Percentiles rank a stretch among this genome's conserved stretches.
Evolutionary conservation across 768 basidiomycete genomes (phyloP).

Genomic region (Podaxis pistillaris): DNA sequence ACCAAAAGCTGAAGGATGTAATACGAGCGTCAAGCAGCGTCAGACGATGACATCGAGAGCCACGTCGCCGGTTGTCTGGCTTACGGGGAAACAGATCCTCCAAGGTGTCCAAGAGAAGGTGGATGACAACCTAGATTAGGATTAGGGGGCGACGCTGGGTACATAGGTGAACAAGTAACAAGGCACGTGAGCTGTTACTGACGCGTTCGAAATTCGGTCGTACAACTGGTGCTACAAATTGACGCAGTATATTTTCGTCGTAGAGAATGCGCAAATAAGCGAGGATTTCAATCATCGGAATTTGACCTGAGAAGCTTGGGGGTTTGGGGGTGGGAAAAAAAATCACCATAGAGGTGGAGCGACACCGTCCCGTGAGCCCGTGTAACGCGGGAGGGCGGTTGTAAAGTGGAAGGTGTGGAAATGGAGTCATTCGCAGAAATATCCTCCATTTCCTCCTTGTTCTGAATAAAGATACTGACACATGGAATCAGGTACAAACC

Average conservation of each 20-base stretch:
- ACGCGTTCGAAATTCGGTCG: neutral
- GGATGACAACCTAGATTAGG: neutral
- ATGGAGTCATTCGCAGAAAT: neutral
- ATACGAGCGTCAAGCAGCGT: neutral
- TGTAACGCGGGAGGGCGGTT: neutral
- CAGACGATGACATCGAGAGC: neutral
- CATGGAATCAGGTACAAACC: neutral
- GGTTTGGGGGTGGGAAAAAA: neutral
- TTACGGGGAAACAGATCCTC: neutral
- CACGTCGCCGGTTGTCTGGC: neutral
- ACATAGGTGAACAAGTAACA: neutral
- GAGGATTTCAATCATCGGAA: neutral
- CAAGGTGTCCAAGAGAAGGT: neutral
- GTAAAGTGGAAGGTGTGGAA: conserved; percentile 5
- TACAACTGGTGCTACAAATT: neutral
- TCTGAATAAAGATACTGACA: conserved; percentile 3
- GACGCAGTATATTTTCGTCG: neutral
- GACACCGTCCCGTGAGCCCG: conserved; percentile 2
- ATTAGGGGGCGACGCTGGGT: neutral
- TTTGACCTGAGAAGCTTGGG: neutral
- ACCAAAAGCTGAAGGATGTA: neutral
- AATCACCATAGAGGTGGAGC: neutral
- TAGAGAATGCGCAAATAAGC: neutral
- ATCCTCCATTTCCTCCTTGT: neutral
- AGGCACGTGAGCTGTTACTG: neutral